A percentile compares a stretch with the other conserved stretches of the same genome.
phyloP scores from a whole-genome alignment of 2,329 filamentous ascomycete genomes.

The Calycina marina region DNA sequence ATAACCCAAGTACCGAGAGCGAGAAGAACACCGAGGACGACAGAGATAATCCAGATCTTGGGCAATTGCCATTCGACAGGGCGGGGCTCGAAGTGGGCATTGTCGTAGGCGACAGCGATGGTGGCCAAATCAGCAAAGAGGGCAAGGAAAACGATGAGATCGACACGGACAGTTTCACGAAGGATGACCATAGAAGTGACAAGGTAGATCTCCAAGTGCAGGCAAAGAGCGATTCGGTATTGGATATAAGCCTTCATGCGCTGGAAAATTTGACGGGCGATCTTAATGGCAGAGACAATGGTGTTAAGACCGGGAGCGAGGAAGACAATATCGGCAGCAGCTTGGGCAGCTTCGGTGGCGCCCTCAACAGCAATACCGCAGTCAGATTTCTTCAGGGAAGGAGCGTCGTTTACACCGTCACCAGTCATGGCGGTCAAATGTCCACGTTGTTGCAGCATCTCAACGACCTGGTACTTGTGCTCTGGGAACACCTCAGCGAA shows the following conservation, averaged over 20 bases:
- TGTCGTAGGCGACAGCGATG: slow-evolving; percentile 66
- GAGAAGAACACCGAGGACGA: slow-evolving; percentile 52
- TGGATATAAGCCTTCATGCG: slow-evolving; percentile 95
- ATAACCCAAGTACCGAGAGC: slow-evolving; percentile 60
- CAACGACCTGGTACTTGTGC: slow-evolving; percentile 90
- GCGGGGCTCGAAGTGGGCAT: slow-evolving; percentile 59
- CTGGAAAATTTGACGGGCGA: slow-evolving; percentile 89
- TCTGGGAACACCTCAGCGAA: slow-evolving; percentile 92
- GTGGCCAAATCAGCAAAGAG: slow-evolving; percentile 69
- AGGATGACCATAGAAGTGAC: slow-evolving; percentile 68
- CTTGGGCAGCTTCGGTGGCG: slow-evolving; percentile 79
- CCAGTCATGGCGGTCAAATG: slow-evolving; percentile 93
- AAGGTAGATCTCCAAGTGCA: slow-evolving; percentile 76
- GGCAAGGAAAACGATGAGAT: slow-evolving; percentile 67
- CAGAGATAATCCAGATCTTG: slow-evolving; percentile 67
- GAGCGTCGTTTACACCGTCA: slow-evolving; percentile 90
- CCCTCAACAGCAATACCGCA: slow-evolving; percentile 91
- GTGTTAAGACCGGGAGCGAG: slow-evolving; percentile 80
- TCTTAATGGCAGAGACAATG: slow-evolving; percentile 87
- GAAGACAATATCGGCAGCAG: slow-evolving; percentile 88
- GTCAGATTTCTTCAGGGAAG: slow-evolving; percentile 85
- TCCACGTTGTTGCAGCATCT: slow-evolving; percentile 86
- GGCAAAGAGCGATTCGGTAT: slow-evolving; percentile 84
- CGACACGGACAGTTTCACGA: slow-evolving; percentile 58
- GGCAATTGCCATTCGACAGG: slow-evolving; percentile 70